Percentiles rank a stretch among this genome's conserved stretches.
Conservation (phyloP, 805 yeast genomes). For the Komagataella pastoris region DNA sequence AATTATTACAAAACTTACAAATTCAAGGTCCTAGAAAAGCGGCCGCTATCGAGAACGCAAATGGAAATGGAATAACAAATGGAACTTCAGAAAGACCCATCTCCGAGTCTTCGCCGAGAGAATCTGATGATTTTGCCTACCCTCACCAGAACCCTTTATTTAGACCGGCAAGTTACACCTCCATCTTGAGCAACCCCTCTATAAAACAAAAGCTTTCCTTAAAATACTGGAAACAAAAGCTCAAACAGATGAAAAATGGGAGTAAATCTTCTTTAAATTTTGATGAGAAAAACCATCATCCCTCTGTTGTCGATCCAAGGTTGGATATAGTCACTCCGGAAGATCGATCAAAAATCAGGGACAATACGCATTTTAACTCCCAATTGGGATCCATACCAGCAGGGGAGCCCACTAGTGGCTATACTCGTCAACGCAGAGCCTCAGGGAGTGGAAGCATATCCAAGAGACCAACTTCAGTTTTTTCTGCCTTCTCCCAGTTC, state of each 20-base stretch:
- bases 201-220: neutral
- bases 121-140: neutral
- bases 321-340: neutral
- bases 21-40: neutral
- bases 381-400: neutral
- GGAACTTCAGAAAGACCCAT: slow-evolving; percentile 6
- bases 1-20: neutral
- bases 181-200: neutral
- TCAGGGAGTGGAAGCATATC: neutral
- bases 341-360: neutral
- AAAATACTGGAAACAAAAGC: slow-evolving; percentile 1
- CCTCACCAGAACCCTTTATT: neutral
- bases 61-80: slow-evolving; percentile 9
- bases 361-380: neutral
- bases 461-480: slow-evolving; percentile 34
- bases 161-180: neutral
- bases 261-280: neutral
- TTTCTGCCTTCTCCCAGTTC: slow-evolving; percentile 35
- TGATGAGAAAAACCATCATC: neutral
- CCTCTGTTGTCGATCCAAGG: neutral
- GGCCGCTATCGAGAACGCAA: slow-evolving; percentile 5
- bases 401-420: neutral
- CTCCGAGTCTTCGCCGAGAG: neutral
- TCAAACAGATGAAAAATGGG: neutral
- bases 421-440: neutral